Evolutionary conservation across 2,329 filamentous ascomycete species (phyloP), one percentile per base, ranked within the genome.

Genomic region (Pezicula radicicola): DNA sequence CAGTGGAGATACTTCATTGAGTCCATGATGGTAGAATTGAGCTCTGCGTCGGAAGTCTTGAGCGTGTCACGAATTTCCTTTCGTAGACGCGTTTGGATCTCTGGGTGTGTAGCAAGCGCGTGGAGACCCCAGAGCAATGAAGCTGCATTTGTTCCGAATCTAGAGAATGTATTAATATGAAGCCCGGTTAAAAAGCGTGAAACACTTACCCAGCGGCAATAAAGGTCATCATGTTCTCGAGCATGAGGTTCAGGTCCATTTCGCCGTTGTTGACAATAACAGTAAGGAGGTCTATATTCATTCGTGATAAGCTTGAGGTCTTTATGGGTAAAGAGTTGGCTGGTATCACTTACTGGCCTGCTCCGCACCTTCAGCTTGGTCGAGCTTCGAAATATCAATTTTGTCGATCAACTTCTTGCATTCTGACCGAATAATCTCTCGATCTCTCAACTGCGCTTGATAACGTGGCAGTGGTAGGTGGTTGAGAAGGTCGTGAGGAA

Each of bases 151-250:
- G 85, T 88, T 68, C 88, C 84, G 62, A 88, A 84, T 8, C 69
- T 69, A 27, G n/a, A 1, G 3, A 30, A 19, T 5, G 2, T 40
- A 16, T 42, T 25, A 42, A 12, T 19, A 42, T 42, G n/a, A 13
- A 21, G 39, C 18, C 56, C 3, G 55, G 44, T 49, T 16, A 12
- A n/a, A 13, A 39, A 40, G 15, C 9, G 13, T 15, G 27, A 19
- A 15, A 15, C 4, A 40, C 36, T 37, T 40, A 18, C 19, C 70
- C 72, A 0, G 82, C 83, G 4, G 78, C 77, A 2, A 85, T 74
- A 69, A 85, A 85, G 1, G 80, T 87, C 82, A 87, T 85, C 63
- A 85, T 75, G 61, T 87, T 83, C 59, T 86, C 81, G 35, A 85
- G 76, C 7, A 87, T 73, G 46, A 84, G 77, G 36, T 84, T 79